A percentile compares a stretch with the other conserved stretches of the same genome.
phyloP scores from a whole-genome alignment of 108 stramenopile species.

The Heterococcus sp. region DNA sequence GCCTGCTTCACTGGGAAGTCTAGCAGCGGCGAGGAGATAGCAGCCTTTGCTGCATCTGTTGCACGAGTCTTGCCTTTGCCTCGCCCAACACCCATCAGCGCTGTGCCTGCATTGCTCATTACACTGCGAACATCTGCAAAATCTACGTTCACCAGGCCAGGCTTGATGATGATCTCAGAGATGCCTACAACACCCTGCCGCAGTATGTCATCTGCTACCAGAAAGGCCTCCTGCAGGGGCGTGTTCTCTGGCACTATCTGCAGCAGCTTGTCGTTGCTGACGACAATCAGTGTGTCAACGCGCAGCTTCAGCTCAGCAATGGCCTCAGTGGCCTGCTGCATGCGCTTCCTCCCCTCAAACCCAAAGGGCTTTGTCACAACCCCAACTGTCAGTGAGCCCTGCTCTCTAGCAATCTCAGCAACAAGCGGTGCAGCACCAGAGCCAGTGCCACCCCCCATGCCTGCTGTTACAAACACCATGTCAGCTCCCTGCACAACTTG shows the following conservation, averaged over 20 bases:
- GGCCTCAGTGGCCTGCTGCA: conserved; percentile 51
- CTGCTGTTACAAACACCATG: too few species aligned
- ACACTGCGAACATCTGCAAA: conserved; percentile 84
- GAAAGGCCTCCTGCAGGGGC: conserved; percentile 61
- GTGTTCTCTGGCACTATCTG: conserved; percentile 86
- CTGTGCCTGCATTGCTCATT: conserved; percentile 85
- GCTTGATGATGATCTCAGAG: conserved; percentile 82
- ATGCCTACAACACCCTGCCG: conserved; percentile 84
- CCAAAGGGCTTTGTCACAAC: conserved; percentile 83
- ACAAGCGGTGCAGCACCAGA: conserved; percentile 80
- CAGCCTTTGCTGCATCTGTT: conserved; percentile 80
- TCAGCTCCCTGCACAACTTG: conserved; percentile 71
- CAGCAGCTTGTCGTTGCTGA: conserved; percentile 83
- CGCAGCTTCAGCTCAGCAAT: conserved; percentile 23
- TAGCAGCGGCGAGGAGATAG: conserved; percentile 78
- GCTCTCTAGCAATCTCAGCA: conserved; percentile 72
- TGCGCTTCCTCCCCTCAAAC: conserved; percentile 80
- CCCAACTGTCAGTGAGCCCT: conserved; percentile 73
- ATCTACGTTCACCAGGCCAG: conserved; percentile 86
- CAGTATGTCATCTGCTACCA: too few species aligned
- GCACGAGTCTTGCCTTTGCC: conserved; percentile 70
- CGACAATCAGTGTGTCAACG: conserved; percentile 87
- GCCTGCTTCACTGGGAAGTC: conserved; percentile 82
- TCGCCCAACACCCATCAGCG: conserved; percentile 79
- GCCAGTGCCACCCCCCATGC: too few species aligned